Conservation (phyloP, 768 basidiomycete species). For the Termitomyces sp. region DNA sequence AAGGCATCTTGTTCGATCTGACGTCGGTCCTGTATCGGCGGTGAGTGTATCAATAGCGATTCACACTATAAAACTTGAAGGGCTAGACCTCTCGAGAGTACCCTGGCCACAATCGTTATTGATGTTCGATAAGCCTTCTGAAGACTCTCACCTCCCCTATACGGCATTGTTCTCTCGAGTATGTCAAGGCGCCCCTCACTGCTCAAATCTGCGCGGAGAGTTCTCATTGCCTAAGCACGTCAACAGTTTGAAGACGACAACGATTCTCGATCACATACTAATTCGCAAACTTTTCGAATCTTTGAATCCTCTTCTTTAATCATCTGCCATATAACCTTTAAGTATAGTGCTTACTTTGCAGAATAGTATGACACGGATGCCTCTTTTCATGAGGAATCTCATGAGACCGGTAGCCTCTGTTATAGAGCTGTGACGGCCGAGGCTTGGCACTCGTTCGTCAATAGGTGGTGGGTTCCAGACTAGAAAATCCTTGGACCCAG, state of each 20-base stretch:
- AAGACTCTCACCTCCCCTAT: slow-evolving; percentile 61
- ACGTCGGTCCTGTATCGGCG: slow-evolving; percentile 60
- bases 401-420: slow-evolving; percentile 68
- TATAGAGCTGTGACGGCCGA: slow-evolving; percentile 55
- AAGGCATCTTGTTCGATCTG: slow-evolving; percentile 86
- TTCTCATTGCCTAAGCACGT: slow-evolving; percentile 66
- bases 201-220: slow-evolving; percentile 62
- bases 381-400: slow-evolving; percentile 77
- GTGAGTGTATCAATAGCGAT: background rate
- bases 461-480: slow-evolving; percentile 69
- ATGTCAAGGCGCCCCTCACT: slow-evolving; percentile 75
- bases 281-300: slow-evolving; percentile 79
- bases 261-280: slow-evolving; percentile 38
- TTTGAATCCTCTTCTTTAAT: slow-evolving; percentile 19
- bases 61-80: background rate
- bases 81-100: slow-evolving; percentile 61
- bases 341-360: slow-evolving; percentile 56
- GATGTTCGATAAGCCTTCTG: background rate
- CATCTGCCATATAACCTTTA: background rate
- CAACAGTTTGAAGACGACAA: background rate
- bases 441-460: slow-evolving; percentile 45
- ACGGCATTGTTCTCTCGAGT: slow-evolving; percentile 69
- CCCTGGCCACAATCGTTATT: slow-evolving; percentile 32
- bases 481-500: slow-evolving; percentile 74
- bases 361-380: slow-evolving; percentile 81